These are phyloP conservation scores for Hysterium pulicare DNA, from an alignment of 2,329 filamentous ascomycete species.

Conservation along the genomic window DNA sequence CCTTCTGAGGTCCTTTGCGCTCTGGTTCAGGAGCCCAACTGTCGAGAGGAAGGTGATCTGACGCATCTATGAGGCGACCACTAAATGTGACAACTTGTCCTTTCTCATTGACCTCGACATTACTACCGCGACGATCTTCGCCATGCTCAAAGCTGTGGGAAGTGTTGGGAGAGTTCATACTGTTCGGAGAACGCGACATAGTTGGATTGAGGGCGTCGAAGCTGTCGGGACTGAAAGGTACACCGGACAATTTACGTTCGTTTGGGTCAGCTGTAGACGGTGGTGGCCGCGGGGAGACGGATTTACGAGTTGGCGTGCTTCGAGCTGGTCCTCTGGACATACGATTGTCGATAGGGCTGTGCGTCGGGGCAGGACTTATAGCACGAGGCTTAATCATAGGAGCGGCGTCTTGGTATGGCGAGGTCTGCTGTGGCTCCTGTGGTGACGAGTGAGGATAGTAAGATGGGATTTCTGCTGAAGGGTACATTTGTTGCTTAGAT, in stretches of 20 bases:
- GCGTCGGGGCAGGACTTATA: constrained; percentile 24
- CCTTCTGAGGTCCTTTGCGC: constrained; percentile 50
- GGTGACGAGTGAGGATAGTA: constrained; percentile 45
- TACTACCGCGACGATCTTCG: constrained; percentile 23
- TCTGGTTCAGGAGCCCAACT: constrained; percentile 76
- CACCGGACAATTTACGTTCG: constrained; percentile 54
- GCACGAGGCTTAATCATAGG: constrained; percentile 43
- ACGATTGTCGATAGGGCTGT: constrained; percentile 30
- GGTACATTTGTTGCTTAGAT: constrained; percentile 23
- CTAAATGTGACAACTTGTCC: constrained; percentile 74
- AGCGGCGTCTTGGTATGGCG: constrained; percentile 37
- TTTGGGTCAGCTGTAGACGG: constrained; percentile 40
- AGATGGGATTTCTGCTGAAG: constrained; percentile 29
- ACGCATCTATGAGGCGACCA: constrained; percentile 74
- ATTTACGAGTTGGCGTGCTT: constrained; percentile 61
- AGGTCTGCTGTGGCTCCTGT: constrained; percentile 32
- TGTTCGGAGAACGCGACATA: constrained; percentile 23
- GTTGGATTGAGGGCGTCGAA: constrained; percentile 69
- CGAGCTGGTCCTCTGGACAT: constrained; percentile 40
- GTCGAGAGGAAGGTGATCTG: constrained; percentile 73
- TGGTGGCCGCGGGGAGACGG: constrained; percentile 66
- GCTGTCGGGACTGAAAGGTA: constrained; percentile 72
- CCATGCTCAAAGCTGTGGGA: constrained; percentile 14
- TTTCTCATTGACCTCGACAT: constrained; percentile 49
- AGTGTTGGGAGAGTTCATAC: neutral